phyloP scores from a whole-genome alignment of 768 basidiomycete species.

The Lactarius indigo region DNA sequence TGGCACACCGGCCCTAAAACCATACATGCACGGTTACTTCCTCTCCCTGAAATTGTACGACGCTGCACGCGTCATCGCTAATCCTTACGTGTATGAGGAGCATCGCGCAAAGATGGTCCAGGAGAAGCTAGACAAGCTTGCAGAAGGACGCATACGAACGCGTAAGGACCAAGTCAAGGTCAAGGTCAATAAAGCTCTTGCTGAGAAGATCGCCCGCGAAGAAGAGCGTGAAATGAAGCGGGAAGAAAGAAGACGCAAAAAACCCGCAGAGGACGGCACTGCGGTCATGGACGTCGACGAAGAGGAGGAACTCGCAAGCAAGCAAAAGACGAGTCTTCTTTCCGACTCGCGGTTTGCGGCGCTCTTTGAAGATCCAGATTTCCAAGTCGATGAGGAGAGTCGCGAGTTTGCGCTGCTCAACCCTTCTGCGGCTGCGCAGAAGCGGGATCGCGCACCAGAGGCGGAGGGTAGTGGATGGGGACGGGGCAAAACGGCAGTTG shows the following conservation, averaged over 20 bases:
- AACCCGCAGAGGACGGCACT: slow-evolving; percentile 39
- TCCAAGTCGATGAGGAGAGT: slow-evolving; percentile 83
- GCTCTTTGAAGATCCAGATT: slow-evolving; percentile 89
- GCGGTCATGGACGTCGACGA: slow-evolving; percentile 37
- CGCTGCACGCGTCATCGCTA: slow-evolving; percentile 90
- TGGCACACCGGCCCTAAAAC: slow-evolving; percentile 93
- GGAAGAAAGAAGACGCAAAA: slow-evolving; percentile 46
- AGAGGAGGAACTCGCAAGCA: slow-evolving; percentile 32
- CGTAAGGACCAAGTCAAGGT: slow-evolving; percentile 60
- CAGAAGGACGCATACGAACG: slow-evolving; percentile 87
- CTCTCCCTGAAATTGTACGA: slow-evolving; percentile 94
- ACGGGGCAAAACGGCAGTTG: slow-evolving; percentile 29
- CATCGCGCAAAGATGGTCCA: slow-evolving; percentile 85
- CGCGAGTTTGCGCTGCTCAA: slow-evolving; percentile 92
- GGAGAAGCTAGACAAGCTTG: slow-evolving; percentile 90
- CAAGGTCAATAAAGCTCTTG: slow-evolving; percentile 84
- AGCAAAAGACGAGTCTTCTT: slow-evolving; percentile 51
- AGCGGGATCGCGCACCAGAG: slow-evolving; percentile 26
- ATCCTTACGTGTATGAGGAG: slow-evolving; percentile 94
- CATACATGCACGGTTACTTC: slow-evolving; percentile 99
- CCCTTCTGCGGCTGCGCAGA: slow-evolving; percentile 72
- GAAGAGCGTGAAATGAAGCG: slow-evolving; percentile 58
- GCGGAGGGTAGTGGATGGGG: slow-evolving; percentile 18
- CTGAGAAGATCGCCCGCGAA: slow-evolving; percentile 73
- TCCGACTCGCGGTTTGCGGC: slow-evolving; percentile 86